Percentiles rank a stretch among this genome's conserved stretches.
These are phyloP conservation scores for Parathielavia appendiculata DNA, from an alignment of 495 filamentous ascomycete genomes.

Conservation along the genomic window DNA sequence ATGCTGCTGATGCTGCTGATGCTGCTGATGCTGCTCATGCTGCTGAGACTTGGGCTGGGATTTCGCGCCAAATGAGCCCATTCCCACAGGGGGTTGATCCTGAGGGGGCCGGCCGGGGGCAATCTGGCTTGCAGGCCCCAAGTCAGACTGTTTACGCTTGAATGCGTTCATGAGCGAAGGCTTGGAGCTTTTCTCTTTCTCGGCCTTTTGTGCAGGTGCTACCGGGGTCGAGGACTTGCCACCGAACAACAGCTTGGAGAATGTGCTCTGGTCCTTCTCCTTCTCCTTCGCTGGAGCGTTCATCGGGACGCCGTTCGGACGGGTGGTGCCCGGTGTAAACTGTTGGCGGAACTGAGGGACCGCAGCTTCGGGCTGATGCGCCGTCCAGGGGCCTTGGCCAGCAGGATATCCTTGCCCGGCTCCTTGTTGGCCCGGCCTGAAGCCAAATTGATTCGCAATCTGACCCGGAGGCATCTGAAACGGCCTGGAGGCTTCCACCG, in stretches of 20 bases:
- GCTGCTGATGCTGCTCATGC: conserved; percentile 10
- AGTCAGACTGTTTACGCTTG: conserved; percentile 19
- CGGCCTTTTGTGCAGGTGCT: conserved; percentile 13
- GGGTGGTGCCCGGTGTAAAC: conserved; percentile 9
- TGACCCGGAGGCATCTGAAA: conserved; percentile 2
- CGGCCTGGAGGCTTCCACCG: background rate
- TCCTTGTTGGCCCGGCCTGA: conserved; percentile 5
- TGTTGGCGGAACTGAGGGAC: conserved; percentile 13
- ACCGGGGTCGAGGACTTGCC: conserved; percentile 16
- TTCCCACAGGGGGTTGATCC: conserved; percentile 2
- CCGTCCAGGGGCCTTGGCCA: conserved; percentile 8
- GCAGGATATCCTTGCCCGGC: background rate
- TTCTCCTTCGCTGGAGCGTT: conserved; percentile 5
- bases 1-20: background rate
- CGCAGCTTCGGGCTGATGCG: background rate
- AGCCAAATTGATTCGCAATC: conserved; percentile 13
- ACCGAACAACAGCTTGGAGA: conserved; percentile 34
- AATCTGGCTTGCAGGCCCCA: conserved; percentile 14
- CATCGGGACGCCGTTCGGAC: conserved; percentile 14
- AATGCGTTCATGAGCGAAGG: conserved; percentile 33
- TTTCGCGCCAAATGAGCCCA: background rate
- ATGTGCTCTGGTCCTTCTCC: conserved; percentile 31
- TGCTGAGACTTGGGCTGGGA: conserved; percentile 12
- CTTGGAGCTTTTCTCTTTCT: conserved; percentile 29
- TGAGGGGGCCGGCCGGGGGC: conserved; percentile 19